Evolutionary conservation across 2,329 filamentous ascomycete genomes (phyloP), one percentile per base, ranked within the genome.

Genomic region (Ustilaginoidea virens): DNA sequence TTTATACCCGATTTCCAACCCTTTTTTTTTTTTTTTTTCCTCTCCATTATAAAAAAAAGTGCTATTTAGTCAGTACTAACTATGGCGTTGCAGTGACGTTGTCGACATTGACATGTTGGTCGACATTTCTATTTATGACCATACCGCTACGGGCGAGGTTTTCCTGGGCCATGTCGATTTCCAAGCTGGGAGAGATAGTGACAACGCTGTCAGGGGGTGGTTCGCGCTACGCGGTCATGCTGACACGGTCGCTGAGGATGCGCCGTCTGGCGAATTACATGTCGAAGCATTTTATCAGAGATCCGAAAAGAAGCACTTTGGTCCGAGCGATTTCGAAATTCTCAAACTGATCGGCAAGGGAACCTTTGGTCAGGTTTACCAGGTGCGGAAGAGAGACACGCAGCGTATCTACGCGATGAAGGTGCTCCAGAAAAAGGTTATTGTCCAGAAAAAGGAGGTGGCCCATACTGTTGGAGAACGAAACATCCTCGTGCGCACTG

Each of bases 391-490:
- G 69, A 90, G 82, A 62, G 90, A 98, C 51, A 94, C 87, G 1
- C 74, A 76, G 44, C 77, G 90, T 25, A 94, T 98, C 36, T 98
- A 98, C 47, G 90, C 90, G 36, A 98, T 98, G 90, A 98, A 98
- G 56, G 87, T 98, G 2, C 63, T 98, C 18, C 94, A 90, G 28
- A 98, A 98, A 66, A 98, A 98, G 64, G 90, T 98, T 30, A 98
- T 98, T 46, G 90, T 98, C 16, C 90, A 98, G 58, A 98, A 98
- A 70, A 98, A 98, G 57, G 90, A 98, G 53, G 85, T 98, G 28
- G 85, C 87, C 11, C 90, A 98, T 51, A 98, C 90, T 0, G 76
- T 98, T 21, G 90, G 90, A 40, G 90, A 98, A 57, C 74, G 90
- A 35, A 98, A 98, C 49, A 98, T 98, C 40, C 65, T 98, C 27